Evolutionary conservation across 345 rosid genomes (phyloP).

Genomic region (Populus pruinosa): DNA sequence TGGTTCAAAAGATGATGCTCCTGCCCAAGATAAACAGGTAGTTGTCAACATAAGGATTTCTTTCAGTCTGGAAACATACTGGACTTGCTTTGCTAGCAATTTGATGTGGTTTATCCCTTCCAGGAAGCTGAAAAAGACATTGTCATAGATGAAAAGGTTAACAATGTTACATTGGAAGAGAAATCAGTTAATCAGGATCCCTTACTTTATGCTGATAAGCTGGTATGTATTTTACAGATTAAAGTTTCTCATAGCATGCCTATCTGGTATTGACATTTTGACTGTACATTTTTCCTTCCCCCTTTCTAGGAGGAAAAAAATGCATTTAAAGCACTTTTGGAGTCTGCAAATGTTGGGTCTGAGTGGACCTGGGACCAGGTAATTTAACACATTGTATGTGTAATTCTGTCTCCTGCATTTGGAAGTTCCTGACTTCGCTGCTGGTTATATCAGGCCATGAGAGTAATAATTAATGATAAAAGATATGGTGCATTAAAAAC

Average conservation of each 20-base stretch:
- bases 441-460: conserved; percentile 63
- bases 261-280: conserved; percentile 14
- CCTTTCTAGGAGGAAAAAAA: conserved; percentile 64
- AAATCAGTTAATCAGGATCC: conserved; percentile 54
- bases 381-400: conserved; percentile 13
- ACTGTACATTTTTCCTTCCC: conserved; percentile 5
- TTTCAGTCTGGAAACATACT: not conserved
- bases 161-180: conserved; percentile 44
- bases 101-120: conserved; percentile 13
- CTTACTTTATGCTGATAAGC: conserved; percentile 55
- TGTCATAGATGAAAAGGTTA: conserved; percentile 40
- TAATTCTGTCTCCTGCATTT: conserved; percentile 8
- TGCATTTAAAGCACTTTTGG: conserved; percentile 82
- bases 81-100: conserved; percentile 5
- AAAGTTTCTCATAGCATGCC: conserved; percentile 5
- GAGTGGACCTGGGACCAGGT: conserved; percentile 99
- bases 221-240: conserved; percentile 37
- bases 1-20: conserved; percentile 30
- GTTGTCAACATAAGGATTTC: conserved; percentile 4
- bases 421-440: conserved; percentile 22
- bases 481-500: conserved; percentile 88
- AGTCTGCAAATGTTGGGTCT: conserved; percentile 72
- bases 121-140: conserved; percentile 50
- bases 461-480: conserved; percentile 78
- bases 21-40: conserved; percentile 42